phyloP scores from a whole-genome alignment of 1,284 basidiomycete genomes.

The Neolentinus lepideus region DNA sequence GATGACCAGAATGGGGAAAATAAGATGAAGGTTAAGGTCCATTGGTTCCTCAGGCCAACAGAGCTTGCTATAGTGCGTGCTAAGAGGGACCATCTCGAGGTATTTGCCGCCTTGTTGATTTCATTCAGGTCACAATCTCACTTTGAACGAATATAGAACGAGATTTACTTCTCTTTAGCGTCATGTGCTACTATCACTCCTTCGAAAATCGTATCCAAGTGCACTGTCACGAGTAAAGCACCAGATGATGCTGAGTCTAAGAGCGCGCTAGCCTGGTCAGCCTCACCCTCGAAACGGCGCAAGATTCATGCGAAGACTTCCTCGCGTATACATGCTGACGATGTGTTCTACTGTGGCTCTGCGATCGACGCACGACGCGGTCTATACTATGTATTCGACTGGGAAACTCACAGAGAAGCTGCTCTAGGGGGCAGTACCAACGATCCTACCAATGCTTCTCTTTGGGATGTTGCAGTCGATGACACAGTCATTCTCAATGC shows the following conservation, averaged over 20 bases:
- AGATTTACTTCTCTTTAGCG: constrained; percentile 58
- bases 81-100: constrained; percentile 48
- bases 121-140: constrained; percentile 6
- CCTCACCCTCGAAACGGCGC: constrained; percentile 7
- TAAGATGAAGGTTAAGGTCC: constrained; percentile 48
- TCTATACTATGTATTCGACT: constrained; percentile 54
- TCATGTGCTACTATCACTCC: constrained; percentile 40
- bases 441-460: constrained; percentile 3
- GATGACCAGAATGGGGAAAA: constrained; percentile 12
- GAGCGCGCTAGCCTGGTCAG: background rate
- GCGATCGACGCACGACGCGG: constrained; percentile 54
- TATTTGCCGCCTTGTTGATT: constrained; percentile 20
- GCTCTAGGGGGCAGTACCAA: constrained; percentile 25
- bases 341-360: constrained; percentile 45
- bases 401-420: constrained; percentile 38
- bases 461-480: constrained; percentile 12
- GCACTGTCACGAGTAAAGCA: constrained; percentile 33
- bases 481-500: background rate
- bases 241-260: constrained; percentile 6
- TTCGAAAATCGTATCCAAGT: constrained; percentile 41
- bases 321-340: constrained; percentile 13
- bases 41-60: constrained; percentile 63
- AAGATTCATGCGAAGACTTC: constrained; percentile 2
- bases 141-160: constrained; percentile 39
- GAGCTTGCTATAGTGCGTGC: constrained; percentile 53